Evolutionary conservation across 257 asterid genomes (phyloP), one percentile per base, ranked within the genome.

Genomic region (Capsicum rhomboideum): DNA sequence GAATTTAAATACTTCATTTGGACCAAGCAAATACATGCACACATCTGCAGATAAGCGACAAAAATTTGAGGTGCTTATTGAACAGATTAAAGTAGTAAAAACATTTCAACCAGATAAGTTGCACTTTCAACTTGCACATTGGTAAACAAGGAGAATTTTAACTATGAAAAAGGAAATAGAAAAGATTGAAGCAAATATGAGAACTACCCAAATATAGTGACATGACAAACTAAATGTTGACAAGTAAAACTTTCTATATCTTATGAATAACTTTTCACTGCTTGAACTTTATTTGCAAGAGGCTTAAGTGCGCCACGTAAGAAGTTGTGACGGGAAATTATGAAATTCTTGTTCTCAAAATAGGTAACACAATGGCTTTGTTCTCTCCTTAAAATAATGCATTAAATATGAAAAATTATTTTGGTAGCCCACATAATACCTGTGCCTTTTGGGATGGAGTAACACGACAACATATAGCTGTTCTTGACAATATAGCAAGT

Each of bases 381-480:
- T 18, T 28, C 53, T 20, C 46, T 58, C 56, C 67, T 16, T 54
- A 83, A 26, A 8, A 42, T n/a, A 50, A 80, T 26, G 44, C 37
- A 61, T 78, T 11, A 29, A 55, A 80, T 46, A 55, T 17, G 83
- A 56, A 85, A 68, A 50, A 20, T 18, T 7, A 67, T 29, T 31
- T 42, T 50, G 75, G 18, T 72, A 80, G 81, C 82, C 63, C 79
- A 34, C 42, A 82, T 49, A 86, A 84, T 68, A 97, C 98, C 99
- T 97, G 99, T 49, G 99, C 98, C 90, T 97, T 97, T 89, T 97
- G 99, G 66, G 99, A 95, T 82, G 99, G 99, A 87, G 99, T 97
- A 83, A 97, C 98, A 83, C 99, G 99, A 82, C 99, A 97, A 86
- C 99, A 97, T 66, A 97, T 92, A 50, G 99, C 99, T 66, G 99